Percentiles rank a stretch among this genome's conserved stretches.
phyloP scores from a whole-genome alignment of 371 early-diverging fungal genomes.

The Actinomortierella ambigua region DNA sequence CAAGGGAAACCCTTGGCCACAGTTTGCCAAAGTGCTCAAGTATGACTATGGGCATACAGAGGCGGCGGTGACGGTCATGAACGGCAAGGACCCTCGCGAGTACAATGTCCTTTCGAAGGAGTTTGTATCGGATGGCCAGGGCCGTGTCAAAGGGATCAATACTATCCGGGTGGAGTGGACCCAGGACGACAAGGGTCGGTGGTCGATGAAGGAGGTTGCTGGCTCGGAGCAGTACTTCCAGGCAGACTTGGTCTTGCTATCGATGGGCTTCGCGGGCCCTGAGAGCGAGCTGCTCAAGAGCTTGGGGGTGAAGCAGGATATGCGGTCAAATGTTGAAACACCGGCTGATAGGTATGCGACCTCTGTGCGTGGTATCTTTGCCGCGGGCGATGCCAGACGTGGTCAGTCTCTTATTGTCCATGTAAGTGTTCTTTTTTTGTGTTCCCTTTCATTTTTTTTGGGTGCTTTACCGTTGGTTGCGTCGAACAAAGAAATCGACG shows the following conservation, averaged over 20 bases:
- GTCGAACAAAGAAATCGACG: too few relatives aligned
- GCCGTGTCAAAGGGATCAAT: constrained; percentile 88
- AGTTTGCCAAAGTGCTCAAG: constrained; percentile 92
- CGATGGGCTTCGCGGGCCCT: constrained; percentile 98
- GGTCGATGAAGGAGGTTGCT: constrained; percentile 87
- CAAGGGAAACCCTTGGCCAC: constrained; percentile 96
- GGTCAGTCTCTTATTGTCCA: constrained; percentile 92
- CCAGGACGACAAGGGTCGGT: constrained; percentile 77
- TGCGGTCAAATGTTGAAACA: constrained; percentile 81
- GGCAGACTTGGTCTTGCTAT: constrained; percentile 89
- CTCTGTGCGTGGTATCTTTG: constrained; percentile 82
- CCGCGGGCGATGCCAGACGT: constrained; percentile 96
- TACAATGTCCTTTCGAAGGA: constrained; percentile 93
- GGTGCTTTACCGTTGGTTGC: too few relatives aligned
- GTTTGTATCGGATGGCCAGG: constrained; percentile 86
- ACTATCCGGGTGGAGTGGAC: constrained; percentile 96
- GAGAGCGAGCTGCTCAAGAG: constrained; percentile 84
- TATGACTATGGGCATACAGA: constrained; percentile 97
- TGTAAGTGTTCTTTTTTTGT: too few relatives aligned
- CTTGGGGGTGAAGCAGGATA: constrained; percentile 76
- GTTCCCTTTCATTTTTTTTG: too few relatives aligned
- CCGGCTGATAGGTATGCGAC: constrained; percentile 81
- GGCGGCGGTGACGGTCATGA: constrained; percentile 66
- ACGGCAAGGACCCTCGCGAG: constrained; percentile 94
- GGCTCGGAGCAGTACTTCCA: constrained; percentile 84